Evolutionary conservation across 2,329 filamentous ascomycete species (phyloP), one percentile per base, ranked within the genome.

Genomic region (Cladobotryum mycophilum): DNA sequence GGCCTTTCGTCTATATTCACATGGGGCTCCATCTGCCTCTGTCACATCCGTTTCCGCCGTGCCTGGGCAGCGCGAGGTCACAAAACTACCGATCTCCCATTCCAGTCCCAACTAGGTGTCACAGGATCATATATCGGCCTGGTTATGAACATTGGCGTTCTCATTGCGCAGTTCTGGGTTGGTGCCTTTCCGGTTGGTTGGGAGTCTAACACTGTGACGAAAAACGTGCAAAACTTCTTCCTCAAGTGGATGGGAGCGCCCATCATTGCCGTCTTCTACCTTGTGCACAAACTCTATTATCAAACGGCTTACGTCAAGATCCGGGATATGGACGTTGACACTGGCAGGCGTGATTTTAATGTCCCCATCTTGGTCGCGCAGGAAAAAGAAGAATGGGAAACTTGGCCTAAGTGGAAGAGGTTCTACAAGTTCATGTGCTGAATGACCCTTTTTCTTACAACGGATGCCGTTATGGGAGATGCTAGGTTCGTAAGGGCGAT

Each of bases 121-220:
- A 58, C 79, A 9, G 92, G 91, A 9, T 95, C 89, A 3, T 96
- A 85, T 76, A 54, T 93, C 30, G 91, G 91, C 20, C 76, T 96
- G 51, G 57, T 73, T 33, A 81, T 95, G 65, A 95, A 96, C 69
- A 51, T 78, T 17, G 70, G 92, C 37, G 84, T 96, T 30, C 76
- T 96, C 25, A 65, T 86, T 42, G 88, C 88, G 1, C 90, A 96
- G 66, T 92, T 95, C 72, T 96, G 89, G 88, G 84, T 87, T 45
- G 89, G 87, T 25, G 83, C 88, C 4, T 90, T 84, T 64, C 90
- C 91, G 4, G 77, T 92, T 44, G 79, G 73, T 20, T 84, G 79
- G 61, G 60, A 62, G 4, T 48, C 68, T 0, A 72, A 73, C 66
- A 72, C 72, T 1, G 55, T 71, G 4, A 41, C 60, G 2, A 65